Evolutionary conservation across 1,139 yeast species (phyloP), one percentile per base, ranked within the genome.

Genomic region (Hansenula lynferdii): DNA sequence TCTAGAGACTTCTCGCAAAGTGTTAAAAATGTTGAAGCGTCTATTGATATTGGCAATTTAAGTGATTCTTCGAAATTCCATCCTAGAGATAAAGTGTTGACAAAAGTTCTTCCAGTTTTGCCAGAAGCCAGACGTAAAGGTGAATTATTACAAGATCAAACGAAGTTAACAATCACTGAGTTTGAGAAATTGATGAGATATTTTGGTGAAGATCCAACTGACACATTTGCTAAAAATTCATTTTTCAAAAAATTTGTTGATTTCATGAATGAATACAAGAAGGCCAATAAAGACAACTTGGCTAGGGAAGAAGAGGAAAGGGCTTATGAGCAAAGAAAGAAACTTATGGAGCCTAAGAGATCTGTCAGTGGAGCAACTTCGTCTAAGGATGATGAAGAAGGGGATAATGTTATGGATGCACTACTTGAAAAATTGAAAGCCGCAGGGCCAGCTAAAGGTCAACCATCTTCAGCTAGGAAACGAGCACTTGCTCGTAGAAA

Each of bases 401-500:
- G 53, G 5, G 67, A 57, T 14, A 82, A 76, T 40, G 86, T 82
- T 29, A 81, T 84, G 85, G 94, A 84, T 58, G 74, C 83, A 23
- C 66, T 84, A 32, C 65, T 84, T 43, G 86, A 82, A 52, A 80
- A 80, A 53, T 69, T 84, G 52, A 81, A 83, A 55, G 84, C 85
- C 26, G 83, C 85, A 0, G 89, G 86, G 0, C 83, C 87, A 14
- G 48, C 78, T 7, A 76, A 76, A 48, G 80, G 86, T 5, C 94
- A 85, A 54, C 80, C 94, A 0, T 65, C 85, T 1, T 78, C 92
- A 8, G 95, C 96, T 0, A 68, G 95, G 49, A 79, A 87, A 52
- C 70, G 94, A 43, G 96, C 95, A 0, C 66, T 84, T 46, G 85
- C 90, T 49, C 75, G 92, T 47, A 79, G 72, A 49, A 79, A 77